These are phyloP conservation scores for Suillus americanus DNA, from an alignment of 768 basidiomycete genomes.

Conservation along the genomic window DNA sequence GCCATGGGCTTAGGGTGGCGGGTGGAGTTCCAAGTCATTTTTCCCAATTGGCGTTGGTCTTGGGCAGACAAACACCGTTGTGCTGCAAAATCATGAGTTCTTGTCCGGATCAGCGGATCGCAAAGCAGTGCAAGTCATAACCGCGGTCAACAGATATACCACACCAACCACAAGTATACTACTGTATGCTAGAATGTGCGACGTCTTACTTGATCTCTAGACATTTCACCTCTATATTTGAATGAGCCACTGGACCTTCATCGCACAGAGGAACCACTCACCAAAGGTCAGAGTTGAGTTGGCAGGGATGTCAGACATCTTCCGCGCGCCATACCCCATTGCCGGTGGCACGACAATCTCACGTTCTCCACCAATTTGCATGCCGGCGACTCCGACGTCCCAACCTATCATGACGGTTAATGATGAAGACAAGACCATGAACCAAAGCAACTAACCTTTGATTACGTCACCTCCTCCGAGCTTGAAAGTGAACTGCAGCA, in stretches of 20 bases:
- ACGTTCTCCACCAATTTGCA: conserved; percentile 90
- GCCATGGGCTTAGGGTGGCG: background rate
- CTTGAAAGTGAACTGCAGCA: conserved; percentile 64
- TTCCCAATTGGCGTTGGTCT: background rate
- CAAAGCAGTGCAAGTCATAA: background rate
- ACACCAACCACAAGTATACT: background rate
- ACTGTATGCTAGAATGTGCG: background rate
- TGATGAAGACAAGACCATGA: conserved; percentile 7
- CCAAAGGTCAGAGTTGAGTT: conserved; percentile 85
- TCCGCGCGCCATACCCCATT: conserved; percentile 71
- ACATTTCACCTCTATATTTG: conserved; percentile 64
- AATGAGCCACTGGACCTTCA: background rate
- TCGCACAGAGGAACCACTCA: conserved; percentile 34
- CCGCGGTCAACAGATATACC: background rate
- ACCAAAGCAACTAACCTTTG: conserved; percentile 52
- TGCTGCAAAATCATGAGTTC: background rate
- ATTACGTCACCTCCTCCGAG: conserved; percentile 92
- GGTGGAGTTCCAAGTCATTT: background rate
- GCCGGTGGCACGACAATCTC: conserved; percentile 70
- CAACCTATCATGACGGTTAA: conserved; percentile 50
- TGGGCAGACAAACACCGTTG: background rate
- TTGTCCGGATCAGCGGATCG: background rate
- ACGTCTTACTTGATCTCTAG: conserved; percentile 57
- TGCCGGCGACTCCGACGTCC: conserved; percentile 90
- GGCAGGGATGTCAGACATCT: conserved; percentile 62